Conservation (phyloP, 257 asterid species). For the Scutellaria barbata region DNA sequence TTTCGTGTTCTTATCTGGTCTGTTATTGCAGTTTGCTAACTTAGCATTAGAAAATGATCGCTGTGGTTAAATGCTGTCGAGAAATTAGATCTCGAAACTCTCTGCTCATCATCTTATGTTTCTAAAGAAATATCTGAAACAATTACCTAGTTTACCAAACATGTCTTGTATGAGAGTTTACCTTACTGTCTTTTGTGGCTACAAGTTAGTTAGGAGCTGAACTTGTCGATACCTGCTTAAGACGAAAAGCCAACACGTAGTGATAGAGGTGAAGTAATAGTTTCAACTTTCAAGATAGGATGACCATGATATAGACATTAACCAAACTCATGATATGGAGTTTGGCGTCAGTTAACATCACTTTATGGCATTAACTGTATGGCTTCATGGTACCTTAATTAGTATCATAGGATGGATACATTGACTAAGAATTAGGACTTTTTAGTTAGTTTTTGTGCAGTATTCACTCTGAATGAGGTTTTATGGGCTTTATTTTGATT, state of each 20-base stretch:
- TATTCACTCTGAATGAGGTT: no score
- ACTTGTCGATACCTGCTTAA: background rate
- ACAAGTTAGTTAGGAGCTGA: slow-evolving; percentile 18
- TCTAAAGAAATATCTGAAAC: background rate
- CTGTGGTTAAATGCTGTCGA: background rate
- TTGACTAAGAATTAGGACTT: background rate
- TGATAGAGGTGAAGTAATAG: background rate
- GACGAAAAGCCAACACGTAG: background rate
- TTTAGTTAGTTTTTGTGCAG: no score
- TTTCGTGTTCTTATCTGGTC: background rate
- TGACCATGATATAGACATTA: slow-evolving; percentile 7
- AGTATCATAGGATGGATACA: background rate
- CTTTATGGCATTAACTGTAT: background rate
- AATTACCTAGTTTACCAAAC: slow-evolving; percentile 20
- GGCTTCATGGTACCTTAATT: background rate
- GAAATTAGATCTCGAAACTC: background rate
- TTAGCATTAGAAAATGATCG: background rate
- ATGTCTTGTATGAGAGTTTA: background rate
- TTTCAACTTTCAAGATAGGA: background rate
- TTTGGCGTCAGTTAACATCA: background rate
- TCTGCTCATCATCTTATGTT: background rate
- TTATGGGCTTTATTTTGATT: no score
- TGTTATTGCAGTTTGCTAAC: slow-evolving; percentile 17
- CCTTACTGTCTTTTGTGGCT: background rate
- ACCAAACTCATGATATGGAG: background rate